Evolutionary conservation across 1,284 basidiomycete species (phyloP), one percentile per base, ranked within the genome.

Genomic region (Ceratobasidium sp.): DNA sequence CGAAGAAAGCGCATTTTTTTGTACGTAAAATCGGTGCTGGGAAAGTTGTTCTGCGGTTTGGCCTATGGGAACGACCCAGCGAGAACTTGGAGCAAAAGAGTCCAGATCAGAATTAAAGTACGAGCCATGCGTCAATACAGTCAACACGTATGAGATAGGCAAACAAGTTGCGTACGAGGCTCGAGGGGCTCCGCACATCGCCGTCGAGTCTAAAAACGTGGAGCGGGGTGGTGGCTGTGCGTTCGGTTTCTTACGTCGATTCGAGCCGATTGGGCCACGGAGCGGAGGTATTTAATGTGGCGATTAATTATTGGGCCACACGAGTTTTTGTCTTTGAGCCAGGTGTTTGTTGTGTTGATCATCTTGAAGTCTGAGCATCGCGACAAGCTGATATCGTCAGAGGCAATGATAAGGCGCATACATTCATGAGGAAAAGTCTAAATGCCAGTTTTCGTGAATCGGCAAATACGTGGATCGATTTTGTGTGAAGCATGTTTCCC

Each of bases 201-300:
- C 10, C n/a, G 44, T 49, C 44, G 44, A 66, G 64, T 26, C 64
- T 49, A 49, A 66, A 66, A 44, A 39, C 44, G 20, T 28, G n/a
- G 23, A 66, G 44, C 13, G 64, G 42, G 64, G 64, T 23, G 2
- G 64, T 66, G 64, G 64, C 64, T 66, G 64, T 66, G 64, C 64
- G 2, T 4, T 26, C 13, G 2, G 64, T 44, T 64, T 44, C 40
- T 64, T 39, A 10, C 33, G 15, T 33, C 15, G 5, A 42, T n/a
- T 42, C 40, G 61, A 64, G 39, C 61, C 64, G 64, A 49, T 66
- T 66, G 64, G 64, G 44, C 64, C 64, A 63, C 60, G 39, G n/a
- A 33, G 15, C 64, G 64, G 64, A 49, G 64, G 63, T 28, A 66
- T 46, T 66, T 49, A 23, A 49, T 66, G 64, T 66, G 46, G 46